These are phyloP conservation scores for Vicia sativa DNA, from an alignment of 306 rosid genomes.

Conservation along the genomic window DNA sequence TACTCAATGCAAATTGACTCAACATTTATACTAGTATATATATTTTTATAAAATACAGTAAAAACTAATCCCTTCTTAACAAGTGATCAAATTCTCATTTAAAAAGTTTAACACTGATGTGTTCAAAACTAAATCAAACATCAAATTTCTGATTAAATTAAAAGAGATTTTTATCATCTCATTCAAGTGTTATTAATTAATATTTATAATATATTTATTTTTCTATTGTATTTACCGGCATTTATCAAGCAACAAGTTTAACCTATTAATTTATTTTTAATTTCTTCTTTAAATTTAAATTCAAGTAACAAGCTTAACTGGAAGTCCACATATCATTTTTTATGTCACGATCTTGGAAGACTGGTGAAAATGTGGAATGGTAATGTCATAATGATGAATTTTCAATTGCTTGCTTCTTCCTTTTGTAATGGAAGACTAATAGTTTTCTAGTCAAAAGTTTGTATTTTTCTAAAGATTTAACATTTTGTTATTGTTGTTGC, in stretches of 20 bases:
- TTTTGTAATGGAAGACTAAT: background rate
- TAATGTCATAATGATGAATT: background rate
- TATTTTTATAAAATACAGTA: too few relatives aligned
- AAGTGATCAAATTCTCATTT: too few relatives aligned
- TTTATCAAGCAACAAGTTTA: background rate
- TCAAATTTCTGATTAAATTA: too few relatives aligned
- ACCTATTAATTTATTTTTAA: too few relatives aligned
- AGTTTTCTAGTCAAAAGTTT: constrained; percentile 5
- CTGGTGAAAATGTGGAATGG: background rate
- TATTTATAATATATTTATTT: background rate
- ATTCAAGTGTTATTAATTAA: too few relatives aligned
- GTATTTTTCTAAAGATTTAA: background rate
- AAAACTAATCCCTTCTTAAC: too few relatives aligned
- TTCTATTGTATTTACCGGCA: background rate
- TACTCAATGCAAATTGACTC: background rate
- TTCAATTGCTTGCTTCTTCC: background rate
- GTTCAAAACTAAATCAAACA: too few relatives aligned
- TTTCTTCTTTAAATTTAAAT: too few relatives aligned
- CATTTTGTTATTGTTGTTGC: background rate
- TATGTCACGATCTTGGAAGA: background rate
- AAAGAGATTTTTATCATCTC: too few relatives aligned
- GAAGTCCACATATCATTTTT: background rate
- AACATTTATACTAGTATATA: too few relatives aligned
- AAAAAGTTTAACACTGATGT: too few relatives aligned
- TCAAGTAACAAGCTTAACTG: too few relatives aligned